Base-by-base conservation (phyloP, 257 asterid genomes). In the Solanum okadae region DNA sequence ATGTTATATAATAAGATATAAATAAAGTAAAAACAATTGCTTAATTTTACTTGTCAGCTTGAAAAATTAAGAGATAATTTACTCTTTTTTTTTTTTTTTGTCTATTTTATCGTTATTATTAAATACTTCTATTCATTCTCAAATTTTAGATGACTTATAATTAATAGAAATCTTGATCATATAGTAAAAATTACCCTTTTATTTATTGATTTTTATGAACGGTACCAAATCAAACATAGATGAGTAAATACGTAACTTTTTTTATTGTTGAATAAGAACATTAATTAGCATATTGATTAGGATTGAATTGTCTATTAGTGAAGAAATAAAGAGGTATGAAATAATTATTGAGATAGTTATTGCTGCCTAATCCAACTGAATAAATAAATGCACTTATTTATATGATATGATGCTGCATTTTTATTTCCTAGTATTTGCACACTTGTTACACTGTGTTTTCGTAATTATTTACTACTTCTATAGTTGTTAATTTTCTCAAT, bases 231-330 rank as follows among this genome's bases (percentile, higher is more conserved):
- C 23, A 49, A 49, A 16, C 8, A 49, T 49, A 49, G 23, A 49
- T 15, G 8, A 2, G 22, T 49, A 49, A 49, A 49, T 49, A 49
- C 8, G 61, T 15, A 49, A 18, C 3, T 49, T 52, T 16, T 52
- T 16, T 2, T 2, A 52, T 16, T 6, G 23, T 52, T 52, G 25
- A 59, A 93, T 94, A 40, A 94, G 91, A 49, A 83, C 82, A 52
- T 52, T 16, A 16, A 12, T 29, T 85, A 85, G 94, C 96, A 68
- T 87, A 94, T 85, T 93, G 91, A 2, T 92, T 81, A 4, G 95
- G 93, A 4, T 93, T 34, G 52, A 20, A 87, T n/a, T 15, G 52
- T 13, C 81, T 31, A 29, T 83, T 59, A 11, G 84, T 38, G 20
- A 83, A 31, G 86, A 63, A 81, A 33, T 37, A 22, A 8, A 42